Evolutionary conservation across 2,329 filamentous ascomycete species (phyloP), one percentile per base, ranked within the genome.

Genomic region (Colletotrichum sp.): DNA sequence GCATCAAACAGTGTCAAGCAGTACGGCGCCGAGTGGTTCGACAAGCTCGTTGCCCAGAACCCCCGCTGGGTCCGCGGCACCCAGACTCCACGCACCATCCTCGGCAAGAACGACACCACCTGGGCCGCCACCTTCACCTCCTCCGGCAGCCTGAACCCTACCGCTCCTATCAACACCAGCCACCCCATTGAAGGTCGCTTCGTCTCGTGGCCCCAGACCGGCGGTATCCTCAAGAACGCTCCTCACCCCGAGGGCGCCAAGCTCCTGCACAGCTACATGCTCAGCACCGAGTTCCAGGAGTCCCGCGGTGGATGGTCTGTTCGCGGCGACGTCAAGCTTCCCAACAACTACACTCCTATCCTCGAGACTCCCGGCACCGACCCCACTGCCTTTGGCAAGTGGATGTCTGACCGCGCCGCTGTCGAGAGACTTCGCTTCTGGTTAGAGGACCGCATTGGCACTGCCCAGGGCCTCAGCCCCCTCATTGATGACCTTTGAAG

Each of bases 31-130:
- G 77, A 80, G 1, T 91, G 88, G 88, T 86, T 91, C 74, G 85
- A 90, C 16, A 77, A 77, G 5, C 83, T 91, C 0, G 78, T 89
- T 2, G 77, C 83, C 15, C 88, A 90, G 77, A 88, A 90, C 78
- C 87, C 88, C 1, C 82, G 81, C 48, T 91, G 90, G 89, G 88
- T 91, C 19, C 88, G 89, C 28, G 89, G 89, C 11, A 87, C 86
- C 1, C 82, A 80, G 3, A 89, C 87, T 0, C 88, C 89, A 0
- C 71, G 57, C 2, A 83, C 83, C 1, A 76, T 89, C 12, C 65
- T 87, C 34, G 25, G 55, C 5, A 39, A 80, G 15, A 83, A 84
- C 74, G 78, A 52, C 69, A 83, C 81, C 7, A 71, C 77, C 8
- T 75, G 72, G 68, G 83, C 83, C 0, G 84, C 81, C 6, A 83